These are phyloP conservation scores for Austroboletus niveus DNA, from an alignment of 1,284 basidiomycete genomes.

Conservation along the genomic window DNA sequence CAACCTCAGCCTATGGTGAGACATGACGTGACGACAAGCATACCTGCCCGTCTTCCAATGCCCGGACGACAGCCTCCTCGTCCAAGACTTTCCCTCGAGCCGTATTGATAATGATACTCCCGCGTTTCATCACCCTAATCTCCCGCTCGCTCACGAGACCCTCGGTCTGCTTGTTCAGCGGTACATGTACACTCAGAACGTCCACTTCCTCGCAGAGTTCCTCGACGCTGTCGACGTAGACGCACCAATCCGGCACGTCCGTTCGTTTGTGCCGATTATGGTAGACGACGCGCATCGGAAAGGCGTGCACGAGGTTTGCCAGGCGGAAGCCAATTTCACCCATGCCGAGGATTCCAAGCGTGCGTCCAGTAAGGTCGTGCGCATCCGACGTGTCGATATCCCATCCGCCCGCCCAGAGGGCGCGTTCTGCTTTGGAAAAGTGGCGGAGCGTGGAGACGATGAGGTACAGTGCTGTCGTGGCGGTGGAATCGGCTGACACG, in stretches of 20 bases:
- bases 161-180: constrained; percentile 71
- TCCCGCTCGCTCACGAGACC: constrained; percentile 75
- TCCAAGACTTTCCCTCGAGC: constrained; percentile 89
- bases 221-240: constrained; percentile 72
- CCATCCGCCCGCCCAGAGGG: constrained; percentile 57
- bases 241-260: constrained; percentile 68
- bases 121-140: constrained; percentile 80
- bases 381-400: constrained; percentile 47
- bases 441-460: constrained; percentile 82
- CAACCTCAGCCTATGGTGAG: background rate
- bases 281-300: constrained; percentile 88
- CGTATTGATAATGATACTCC: constrained; percentile 84
- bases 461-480: constrained; percentile 41
- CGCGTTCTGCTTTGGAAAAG: constrained; percentile 74
- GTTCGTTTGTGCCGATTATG: constrained; percentile 63
- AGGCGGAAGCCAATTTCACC: constrained; percentile 84
- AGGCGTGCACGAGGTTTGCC: constrained; percentile 66
- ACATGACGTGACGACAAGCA: constrained; percentile 24
- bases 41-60: constrained; percentile 84
- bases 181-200: constrained; percentile 77
- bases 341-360: constrained; percentile 84
- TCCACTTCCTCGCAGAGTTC: constrained; percentile 75
- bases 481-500: too few species aligned
- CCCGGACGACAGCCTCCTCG: constrained; percentile 81
- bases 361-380: constrained; percentile 77